phyloP scores from a whole-genome alignment of 1,139 yeast genomes.

The Suhomyces bolitotheri region DNA sequence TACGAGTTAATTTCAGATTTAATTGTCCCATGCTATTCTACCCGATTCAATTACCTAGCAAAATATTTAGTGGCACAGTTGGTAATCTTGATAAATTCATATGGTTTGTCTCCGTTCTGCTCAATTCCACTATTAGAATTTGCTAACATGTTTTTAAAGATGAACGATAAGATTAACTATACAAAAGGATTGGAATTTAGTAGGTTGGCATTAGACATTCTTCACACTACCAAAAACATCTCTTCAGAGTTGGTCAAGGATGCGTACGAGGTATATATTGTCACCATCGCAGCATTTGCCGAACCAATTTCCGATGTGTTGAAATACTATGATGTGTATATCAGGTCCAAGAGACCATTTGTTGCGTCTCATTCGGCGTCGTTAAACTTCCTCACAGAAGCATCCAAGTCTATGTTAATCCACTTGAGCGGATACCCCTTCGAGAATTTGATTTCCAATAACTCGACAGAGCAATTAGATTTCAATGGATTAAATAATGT shows the following conservation, averaged over 20 bases:
- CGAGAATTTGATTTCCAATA: constrained; percentile 5
- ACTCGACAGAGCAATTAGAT: constrained; percentile 2
- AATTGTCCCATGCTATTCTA: constrained; percentile 34
- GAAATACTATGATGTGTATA: constrained; percentile 31
- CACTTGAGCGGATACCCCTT: constrained; percentile 21
- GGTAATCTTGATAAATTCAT: constrained; percentile 24
- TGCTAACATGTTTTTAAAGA: constrained; percentile 40
- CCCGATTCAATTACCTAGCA: constrained; percentile 27
- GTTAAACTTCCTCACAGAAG: constrained; percentile 18
- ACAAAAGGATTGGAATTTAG: constrained; percentile 31
- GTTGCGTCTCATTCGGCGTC: constrained; percentile 13
- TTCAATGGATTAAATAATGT: constrained; percentile 13
- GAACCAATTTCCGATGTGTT: constrained; percentile 45
- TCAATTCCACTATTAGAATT: constrained; percentile 32
- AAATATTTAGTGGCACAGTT: constrained; percentile 26
- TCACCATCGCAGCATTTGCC: constrained; percentile 44
- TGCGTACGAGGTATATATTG: constrained; percentile 46
- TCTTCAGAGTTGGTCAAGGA: constrained; percentile 40
- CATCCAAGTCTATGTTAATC: constrained; percentile 20
- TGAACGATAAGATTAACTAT: constrained; percentile 31
- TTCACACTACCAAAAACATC: constrained; percentile 36
- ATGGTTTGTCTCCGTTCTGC: constrained; percentile 31
- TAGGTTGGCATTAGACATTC: constrained; percentile 39
- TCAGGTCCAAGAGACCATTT: constrained; percentile 21
- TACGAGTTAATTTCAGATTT: constrained; percentile 48